A percentile compares a stretch with the other conserved stretches of the same genome.
phyloP scores from a whole-genome alignment of 345 rosid genomes.

The Eucalyptus microcorys region DNA sequence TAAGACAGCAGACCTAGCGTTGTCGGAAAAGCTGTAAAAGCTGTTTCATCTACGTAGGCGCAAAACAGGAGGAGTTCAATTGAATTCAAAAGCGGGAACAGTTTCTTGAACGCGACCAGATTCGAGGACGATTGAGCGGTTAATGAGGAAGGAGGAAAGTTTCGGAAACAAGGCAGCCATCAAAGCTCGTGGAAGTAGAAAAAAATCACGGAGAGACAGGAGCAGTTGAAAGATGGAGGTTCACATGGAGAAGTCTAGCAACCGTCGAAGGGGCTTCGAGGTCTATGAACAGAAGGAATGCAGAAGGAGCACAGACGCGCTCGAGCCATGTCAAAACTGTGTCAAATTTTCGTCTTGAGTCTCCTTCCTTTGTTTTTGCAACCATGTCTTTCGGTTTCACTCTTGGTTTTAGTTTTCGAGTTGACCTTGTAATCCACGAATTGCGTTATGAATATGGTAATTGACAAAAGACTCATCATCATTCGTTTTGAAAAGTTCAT shows the following conservation, averaged over 20 bases:
- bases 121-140: too few relatives aligned
- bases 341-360: neutral
- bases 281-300: neutral
- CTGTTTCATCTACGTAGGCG: too few relatives aligned
- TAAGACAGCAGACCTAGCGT: conserved; percentile 69
- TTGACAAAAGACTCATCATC: neutral
- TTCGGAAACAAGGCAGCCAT: neutral
- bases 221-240: neutral
- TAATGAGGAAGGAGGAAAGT: too few relatives aligned
- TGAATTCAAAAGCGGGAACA: too few relatives aligned
- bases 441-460: neutral
- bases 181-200: neutral
- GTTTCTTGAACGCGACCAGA: accelerated
- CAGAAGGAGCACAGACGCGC: neutral
- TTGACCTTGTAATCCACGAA: neutral
- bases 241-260: neutral
- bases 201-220: neutral
- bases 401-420: too few relatives aligned
- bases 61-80: too few relatives aligned
- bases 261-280: neutral
- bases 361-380: neutral
- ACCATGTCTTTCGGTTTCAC: neutral
- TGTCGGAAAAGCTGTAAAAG: conserved; percentile 12
- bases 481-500: neutral
- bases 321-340: neutral